Conservation (phyloP, 2,329 filamentous ascomycete species). For the Blastomyces silverae region DNA sequence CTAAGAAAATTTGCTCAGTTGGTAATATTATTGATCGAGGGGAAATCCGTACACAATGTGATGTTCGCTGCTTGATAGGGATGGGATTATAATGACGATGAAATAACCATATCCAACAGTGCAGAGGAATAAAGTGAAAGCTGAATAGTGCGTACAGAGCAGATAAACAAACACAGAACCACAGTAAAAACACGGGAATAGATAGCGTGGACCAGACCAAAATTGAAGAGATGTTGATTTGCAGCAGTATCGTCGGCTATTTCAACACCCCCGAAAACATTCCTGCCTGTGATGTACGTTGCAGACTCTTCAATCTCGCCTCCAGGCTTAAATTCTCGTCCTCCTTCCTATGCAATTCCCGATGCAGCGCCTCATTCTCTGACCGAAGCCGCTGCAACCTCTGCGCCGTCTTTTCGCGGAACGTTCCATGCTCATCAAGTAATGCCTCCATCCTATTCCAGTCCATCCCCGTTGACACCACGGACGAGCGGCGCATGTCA, state of each 20-base stretch:
- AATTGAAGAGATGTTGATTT: neutral
- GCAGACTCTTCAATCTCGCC: slow-evolving; percentile 31
- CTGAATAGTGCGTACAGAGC: too few species aligned
- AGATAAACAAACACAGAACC: neutral
- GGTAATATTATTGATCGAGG: neutral
- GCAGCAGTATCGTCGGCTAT: neutral
- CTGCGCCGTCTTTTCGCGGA: slow-evolving; percentile 34
- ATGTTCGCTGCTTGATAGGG: neutral
- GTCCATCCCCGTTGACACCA: slow-evolving; percentile 1
- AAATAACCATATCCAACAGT: neutral
- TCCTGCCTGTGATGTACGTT: slow-evolving; percentile 23
- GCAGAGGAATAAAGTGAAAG: neutral
- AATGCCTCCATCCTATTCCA: slow-evolving; percentile 36
- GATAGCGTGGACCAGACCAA: neutral
- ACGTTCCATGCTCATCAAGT: slow-evolving; percentile 36
- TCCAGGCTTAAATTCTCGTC: slow-evolving; percentile 37
- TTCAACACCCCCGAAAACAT: neutral
- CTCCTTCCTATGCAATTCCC: slow-evolving; percentile 35
- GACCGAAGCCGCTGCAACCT: slow-evolving; percentile 35
- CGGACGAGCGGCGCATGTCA: slow-evolving; percentile 2
- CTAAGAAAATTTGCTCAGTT: neutral
- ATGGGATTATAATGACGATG: neutral
- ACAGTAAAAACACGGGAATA: neutral
- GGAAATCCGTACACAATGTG: neutral
- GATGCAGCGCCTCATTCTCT: slow-evolving; percentile 38